Evolutionary conservation across 2,329 filamentous ascomycete genomes (phyloP), one percentile per base, ranked within the genome.

Genomic region (Tolypocladium cylindrosporum): DNA sequence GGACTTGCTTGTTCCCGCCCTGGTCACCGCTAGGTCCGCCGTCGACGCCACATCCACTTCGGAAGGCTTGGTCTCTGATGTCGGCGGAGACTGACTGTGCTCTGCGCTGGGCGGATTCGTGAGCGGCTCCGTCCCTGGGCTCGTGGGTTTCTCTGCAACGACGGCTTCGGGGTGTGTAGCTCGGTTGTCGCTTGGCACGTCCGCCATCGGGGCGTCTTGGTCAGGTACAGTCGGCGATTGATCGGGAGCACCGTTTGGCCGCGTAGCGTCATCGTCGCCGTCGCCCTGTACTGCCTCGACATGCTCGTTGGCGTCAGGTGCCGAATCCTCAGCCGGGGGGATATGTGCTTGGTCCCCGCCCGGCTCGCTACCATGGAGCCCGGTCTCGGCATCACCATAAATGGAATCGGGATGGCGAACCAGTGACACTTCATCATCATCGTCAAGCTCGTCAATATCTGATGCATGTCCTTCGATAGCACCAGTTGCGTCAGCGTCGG

Each of bases 51-150:
- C 76, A 53, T 80, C 79, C 1, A 74, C 65, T 13, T 82, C 80
- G 0, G 78, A 79, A 1, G 75, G 76, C 52, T 79, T 82, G 0
- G 77, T 79, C 57, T 82, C 79, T 7, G 77, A 76, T 0, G 75
- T 78, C 7, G 69, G 73, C 2, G 79, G 78, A 0, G 79, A 79
- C 57, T 77, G 75, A 54, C 75, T 82, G 19, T 70, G 71, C 55
- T 74, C 73, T n/a, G 69, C 69, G 58, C 77, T 80, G 1, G 69
- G 71, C 1, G 71, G 70, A 36, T 74, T 76, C 2, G 77, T 79
- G 2, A 71, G 65, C 0, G 67, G 70, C 43, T 79, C 78, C 0
- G 74, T 77, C 52, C 77, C 76, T 0, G 76, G 72, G 45, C 68
- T 79, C 3, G 64, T 63, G 1, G 67, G 69, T 50, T 73, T 71